Percentiles rank a stretch among this genome's conserved stretches.
Evolutionary conservation across 495 filamentous ascomycete species (phyloP).

Genomic region (Lasiosphaeris hirsuta): DNA sequence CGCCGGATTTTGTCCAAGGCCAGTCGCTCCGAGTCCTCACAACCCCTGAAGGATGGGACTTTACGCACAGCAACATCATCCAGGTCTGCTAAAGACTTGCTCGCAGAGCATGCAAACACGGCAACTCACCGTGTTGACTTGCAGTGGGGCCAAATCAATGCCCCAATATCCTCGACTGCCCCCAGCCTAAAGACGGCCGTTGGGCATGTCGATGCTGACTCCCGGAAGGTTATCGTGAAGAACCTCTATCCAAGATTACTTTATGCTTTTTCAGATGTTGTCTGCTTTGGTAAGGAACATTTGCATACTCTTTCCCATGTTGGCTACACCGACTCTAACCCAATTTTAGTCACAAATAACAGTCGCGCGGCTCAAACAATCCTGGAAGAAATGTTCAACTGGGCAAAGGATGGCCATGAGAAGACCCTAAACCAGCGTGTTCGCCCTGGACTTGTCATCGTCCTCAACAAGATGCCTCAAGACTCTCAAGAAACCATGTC

Average conservation of each 20-base stretch:
- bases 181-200: neutral
- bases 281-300: constrained; percentile 31
- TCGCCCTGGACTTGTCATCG: constrained; percentile 47
- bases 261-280: constrained; percentile 48
- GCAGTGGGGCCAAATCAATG: constrained; percentile 9
- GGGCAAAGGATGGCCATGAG: constrained; percentile 31
- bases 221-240: constrained; percentile 30
- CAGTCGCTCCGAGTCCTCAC: neutral
- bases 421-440: constrained; percentile 47
- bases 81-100: neutral
- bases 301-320: too few species aligned
- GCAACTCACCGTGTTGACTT: constrained; percentile 5
- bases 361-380: constrained; percentile 16
- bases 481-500: constrained; percentile 16
- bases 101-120: constrained; percentile 4
- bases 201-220: constrained; percentile 11
- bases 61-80: neutral
- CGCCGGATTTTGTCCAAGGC: constrained; percentile 2
- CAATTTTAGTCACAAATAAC: too few species aligned
- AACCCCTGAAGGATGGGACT: constrained; percentile 1
- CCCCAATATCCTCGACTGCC: neutral
- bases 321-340: too few species aligned
- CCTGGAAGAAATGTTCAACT: constrained; percentile 29
- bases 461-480: constrained; percentile 39
- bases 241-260: constrained; percentile 48